Evolutionary conservation across 2,329 filamentous ascomycete species (phyloP).

Genomic region (Leptographium procerum): DNA sequence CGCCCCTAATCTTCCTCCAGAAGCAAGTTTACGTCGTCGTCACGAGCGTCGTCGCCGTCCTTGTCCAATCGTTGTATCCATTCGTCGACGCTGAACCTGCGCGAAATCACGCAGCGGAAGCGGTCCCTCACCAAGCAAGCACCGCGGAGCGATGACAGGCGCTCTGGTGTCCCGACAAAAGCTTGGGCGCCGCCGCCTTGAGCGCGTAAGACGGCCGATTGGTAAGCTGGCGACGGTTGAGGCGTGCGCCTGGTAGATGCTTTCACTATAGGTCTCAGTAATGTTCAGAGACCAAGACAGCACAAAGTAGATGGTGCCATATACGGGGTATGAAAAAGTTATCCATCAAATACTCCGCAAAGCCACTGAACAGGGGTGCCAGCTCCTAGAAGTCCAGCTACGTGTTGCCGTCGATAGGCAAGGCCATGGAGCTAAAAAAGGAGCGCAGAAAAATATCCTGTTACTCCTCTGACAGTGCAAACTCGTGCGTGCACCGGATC

Average conservation of each 20-base stretch:
- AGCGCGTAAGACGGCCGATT: conserved; percentile 13
- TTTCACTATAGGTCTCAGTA: conserved; percentile 14
- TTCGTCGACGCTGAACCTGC: conserved; percentile 13
- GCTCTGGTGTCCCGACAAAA: conserved; percentile 14
- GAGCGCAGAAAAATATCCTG: conserved; percentile 16
- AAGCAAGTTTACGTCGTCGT: conserved; percentile 16
- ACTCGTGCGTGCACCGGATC: conserved; percentile 17
- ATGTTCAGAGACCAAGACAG: not conserved
- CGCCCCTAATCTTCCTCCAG: not conserved
- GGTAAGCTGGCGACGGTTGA: conserved; percentile 15
- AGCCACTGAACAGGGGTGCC: conserved; percentile 11
- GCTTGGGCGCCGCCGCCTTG: conserved; percentile 10
- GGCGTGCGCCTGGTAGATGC: conserved; percentile 16
- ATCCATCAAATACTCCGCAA: conserved; percentile 17
- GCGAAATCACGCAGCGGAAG: conserved; percentile 18
- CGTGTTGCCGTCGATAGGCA: conserved; percentile 9
- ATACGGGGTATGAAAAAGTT: conserved; percentile 18
- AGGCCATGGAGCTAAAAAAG: conserved; percentile 16
- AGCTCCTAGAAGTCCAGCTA: conserved; percentile 11
- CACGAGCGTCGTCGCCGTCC: conserved; percentile 8
- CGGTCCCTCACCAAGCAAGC: conserved; percentile 19
- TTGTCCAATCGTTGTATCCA: conserved; percentile 5
- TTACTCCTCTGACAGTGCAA: conserved; percentile 14
- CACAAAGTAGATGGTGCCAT: not conserved
- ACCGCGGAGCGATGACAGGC: conserved; percentile 15